Evolutionary conservation across 371 early-diverging fungal species (phyloP), one percentile per base, ranked within the genome.

Genomic region (Rhizomucor pusillus): DNA sequence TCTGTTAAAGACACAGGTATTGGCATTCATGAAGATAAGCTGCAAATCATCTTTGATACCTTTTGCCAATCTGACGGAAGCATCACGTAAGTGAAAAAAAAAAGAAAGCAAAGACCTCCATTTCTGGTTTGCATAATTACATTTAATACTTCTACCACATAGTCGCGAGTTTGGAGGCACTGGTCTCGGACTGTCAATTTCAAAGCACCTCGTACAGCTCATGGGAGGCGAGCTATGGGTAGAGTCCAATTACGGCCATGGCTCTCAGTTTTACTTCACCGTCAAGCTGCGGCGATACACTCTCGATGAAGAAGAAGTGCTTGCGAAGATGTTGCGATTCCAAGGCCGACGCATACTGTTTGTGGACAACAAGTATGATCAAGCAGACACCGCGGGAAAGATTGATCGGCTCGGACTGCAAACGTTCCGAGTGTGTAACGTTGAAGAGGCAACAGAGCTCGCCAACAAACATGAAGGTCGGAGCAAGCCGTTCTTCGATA

Each of bases 1-100:
- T 81, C 81, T 53, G 88, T 92, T 23, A 67, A 66, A 20, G 93
- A 92, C 59, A 85, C 87, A 1, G 93, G 93, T 33, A 90, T 90
- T 29, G 93, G 92, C n/a, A 90, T 91, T 55, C 69, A 79, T 37
- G 70, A 77, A 34, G 84, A 85, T 51, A 85, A 81, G 62, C 69
- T 84, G 50, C 64, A 80, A 33, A 59, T 81, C 47, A 83, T 91
- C 22, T 93, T 93, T 62, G 83, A 85, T 47, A 86, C 87, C 4
- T 93, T 88, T 69, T 69, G 81, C 37, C 91, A 90, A 63, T 91
- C 89, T 1, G 88, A 86, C 46, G 84, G 87, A 19, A 80, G 85
- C 22, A 90, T 88, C 1, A 86, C 87, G 29, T 65, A 59, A 65
- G 59, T 52, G 24, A 9, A 11, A 9, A 14, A 14, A 11, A 11